Evolutionary conservation across 805 yeast species (phyloP), one percentile per base, ranked within the genome.

Genomic region (Soucietia sequanensis): DNA sequence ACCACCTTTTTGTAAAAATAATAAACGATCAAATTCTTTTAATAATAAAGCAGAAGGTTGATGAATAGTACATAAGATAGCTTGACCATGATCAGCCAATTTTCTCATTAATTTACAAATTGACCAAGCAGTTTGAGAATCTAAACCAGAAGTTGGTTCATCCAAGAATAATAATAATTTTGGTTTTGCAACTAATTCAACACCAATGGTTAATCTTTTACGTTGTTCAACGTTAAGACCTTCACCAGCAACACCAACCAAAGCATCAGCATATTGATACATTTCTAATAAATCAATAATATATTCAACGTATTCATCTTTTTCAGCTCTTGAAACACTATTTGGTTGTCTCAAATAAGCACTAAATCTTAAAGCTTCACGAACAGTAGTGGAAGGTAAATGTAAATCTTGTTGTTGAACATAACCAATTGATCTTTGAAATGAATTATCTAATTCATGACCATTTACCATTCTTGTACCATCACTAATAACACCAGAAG

Each of bases 341-440:
- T 62, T 56, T 10, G 88, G 84, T 59, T 80, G 88, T 62, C 93
- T 78, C 50, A 84, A 64, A 40, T 76, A 66, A 15, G 91, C 91
- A 30, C 88, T 76, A 58, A 84, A 84, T 34, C 70, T 65, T 42
- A 84, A 68, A 4, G 91, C 80, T 59, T 84, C 93, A 45, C 89
- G 75, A 11, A 84, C 91, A 25, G 91, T 80, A 12, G 81, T 63
- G 30, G 80, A 76, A 23, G 76, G 71, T 54, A 83, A 65, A 58
- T 84, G 93, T 44, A 84, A 62, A 69, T 84, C 91, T 53, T 82
- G 89, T 60, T 84, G 93, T 59, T 84, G 88, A 27, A 80, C 88
- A 55, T 82, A 84, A 37, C 93, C 93, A 53, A 85, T 83, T 4
- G 84, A 72, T 55, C 90, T 74, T 56, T 80, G 81, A 73, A 83